Evolutionary conservation across 345 rosid genomes (phyloP).

Genomic region (Acer yangbiense): DNA sequence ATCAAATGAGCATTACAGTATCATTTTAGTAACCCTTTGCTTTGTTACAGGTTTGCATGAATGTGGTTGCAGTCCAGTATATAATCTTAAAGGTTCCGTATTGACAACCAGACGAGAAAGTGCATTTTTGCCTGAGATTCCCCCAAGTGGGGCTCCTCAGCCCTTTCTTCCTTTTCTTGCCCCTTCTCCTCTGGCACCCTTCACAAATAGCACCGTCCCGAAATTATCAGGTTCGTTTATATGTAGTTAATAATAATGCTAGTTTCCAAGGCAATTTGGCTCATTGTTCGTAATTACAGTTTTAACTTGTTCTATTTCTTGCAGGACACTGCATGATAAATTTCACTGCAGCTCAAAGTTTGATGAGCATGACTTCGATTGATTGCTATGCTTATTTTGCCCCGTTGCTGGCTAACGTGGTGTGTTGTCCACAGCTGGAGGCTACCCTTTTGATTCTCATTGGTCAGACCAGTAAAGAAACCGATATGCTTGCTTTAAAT

Average conservation of each 20-base stretch:
- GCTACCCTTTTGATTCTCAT: conserved; percentile 77
- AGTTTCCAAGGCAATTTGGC: conserved; percentile 2
- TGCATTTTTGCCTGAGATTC: conserved; percentile 61
- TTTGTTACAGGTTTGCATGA: conserved; percentile 53
- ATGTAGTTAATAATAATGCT: conserved; percentile 7
- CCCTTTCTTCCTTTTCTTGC: conserved; percentile 91
- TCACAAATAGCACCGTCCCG: conserved; percentile 65
- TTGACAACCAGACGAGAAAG: conserved; percentile 25
- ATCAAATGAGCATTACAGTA: not conserved
- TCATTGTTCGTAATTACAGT: conserved; percentile 8
- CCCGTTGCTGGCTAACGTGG: conserved; percentile 81
- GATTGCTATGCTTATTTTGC: conserved; percentile 85
- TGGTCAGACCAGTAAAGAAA: conserved; percentile 74
- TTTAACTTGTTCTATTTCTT: conserved; percentile 17
- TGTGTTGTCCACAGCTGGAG: conserved; percentile 94
- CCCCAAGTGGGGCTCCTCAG: conserved; percentile 74
- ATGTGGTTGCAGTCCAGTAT: conserved; percentile 32
- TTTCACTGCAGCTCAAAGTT: conserved; percentile 66
- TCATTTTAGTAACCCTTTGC: conserved; percentile 6
- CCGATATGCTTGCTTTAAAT: conserved; percentile 68
- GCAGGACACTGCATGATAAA: conserved; percentile 76
- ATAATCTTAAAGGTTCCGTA: conserved; percentile 19
- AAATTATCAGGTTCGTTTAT: conserved; percentile 72
- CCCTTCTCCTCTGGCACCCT: conserved; percentile 87
- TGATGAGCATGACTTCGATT: conserved; percentile 75